A percentile compares a stretch with the other conserved stretches of the same genome.
phyloP scores from a whole-genome alignment of 305 asterid genomes.

The Ajuga reptans region DNA sequence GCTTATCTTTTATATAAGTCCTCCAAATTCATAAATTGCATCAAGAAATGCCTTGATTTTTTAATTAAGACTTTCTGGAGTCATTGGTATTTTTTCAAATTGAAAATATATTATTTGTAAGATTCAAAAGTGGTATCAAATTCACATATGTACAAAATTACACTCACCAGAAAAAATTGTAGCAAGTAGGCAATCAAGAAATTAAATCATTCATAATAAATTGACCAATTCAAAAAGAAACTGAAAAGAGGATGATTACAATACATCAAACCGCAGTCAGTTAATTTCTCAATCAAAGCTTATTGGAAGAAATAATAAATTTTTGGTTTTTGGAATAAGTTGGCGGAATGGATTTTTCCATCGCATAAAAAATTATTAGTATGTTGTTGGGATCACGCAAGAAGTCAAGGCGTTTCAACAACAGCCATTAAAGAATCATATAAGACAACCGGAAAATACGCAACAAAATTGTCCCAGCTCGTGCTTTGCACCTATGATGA shows the following conservation, averaged over 20 bases:
- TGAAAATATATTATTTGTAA: background rate
- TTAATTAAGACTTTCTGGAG: background rate
- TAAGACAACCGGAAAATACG: slow-evolving; percentile 16
- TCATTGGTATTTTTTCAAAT: background rate
- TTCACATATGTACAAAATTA: background rate
- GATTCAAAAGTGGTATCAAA: background rate
- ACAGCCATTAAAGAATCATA: slow-evolving; percentile 4
- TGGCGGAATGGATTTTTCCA: background rate
- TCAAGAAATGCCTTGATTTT: background rate
- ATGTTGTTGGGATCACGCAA: background rate
- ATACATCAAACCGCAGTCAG: background rate
- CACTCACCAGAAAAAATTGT: background rate
- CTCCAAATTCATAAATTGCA: background rate
- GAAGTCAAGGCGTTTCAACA: slow-evolving; percentile 6
- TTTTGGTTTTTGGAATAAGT: background rate
- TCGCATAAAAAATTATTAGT: background rate
- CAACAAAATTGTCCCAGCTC: background rate
- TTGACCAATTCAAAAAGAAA: background rate
- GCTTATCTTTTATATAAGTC: background rate
- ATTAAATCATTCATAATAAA: background rate
- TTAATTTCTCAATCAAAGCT: background rate
- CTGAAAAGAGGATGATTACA: background rate
- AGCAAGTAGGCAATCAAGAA: background rate
- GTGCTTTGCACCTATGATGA: slow-evolving; percentile 21
- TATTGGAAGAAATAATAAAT: background rate